phyloP scores from a whole-genome alignment of 805 yeast genomes.

The Wickerhamiella allomyrinae region DNA sequence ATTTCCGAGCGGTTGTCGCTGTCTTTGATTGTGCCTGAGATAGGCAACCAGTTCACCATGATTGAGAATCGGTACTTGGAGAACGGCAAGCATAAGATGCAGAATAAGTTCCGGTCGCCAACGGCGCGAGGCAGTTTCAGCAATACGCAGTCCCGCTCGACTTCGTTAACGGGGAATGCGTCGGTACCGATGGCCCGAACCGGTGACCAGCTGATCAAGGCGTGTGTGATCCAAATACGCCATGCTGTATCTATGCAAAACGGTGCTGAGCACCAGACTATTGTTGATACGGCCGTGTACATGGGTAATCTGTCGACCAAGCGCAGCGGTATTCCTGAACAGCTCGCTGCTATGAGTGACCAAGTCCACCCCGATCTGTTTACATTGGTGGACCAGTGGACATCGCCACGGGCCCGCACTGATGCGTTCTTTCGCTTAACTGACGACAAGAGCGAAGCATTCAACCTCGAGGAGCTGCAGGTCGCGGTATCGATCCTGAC shows the following conservation, averaged over 20 bases:
- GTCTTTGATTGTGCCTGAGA: not conserved
- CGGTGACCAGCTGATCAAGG: not conserved
- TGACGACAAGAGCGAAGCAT: conserved; percentile 9
- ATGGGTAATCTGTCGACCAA: not conserved
- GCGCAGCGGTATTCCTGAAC: conserved; percentile 3
- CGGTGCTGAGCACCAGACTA: not conserved
- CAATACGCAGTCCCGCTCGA: not conserved
- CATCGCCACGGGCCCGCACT: conserved; percentile 5
- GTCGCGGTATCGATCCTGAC: conserved; percentile 11
- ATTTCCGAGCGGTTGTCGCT: not conserved
- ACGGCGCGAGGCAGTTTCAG: not conserved
- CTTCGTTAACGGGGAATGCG: not conserved
- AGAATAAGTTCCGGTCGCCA: not conserved
- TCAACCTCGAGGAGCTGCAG: conserved; percentile 11
- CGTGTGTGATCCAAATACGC: not conserved
- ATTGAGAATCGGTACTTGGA: not conserved
- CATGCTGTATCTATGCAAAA: not conserved
- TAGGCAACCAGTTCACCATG: not conserved
- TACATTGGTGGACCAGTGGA: conserved; percentile 10
- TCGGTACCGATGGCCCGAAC: not conserved
- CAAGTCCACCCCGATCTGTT: not conserved
- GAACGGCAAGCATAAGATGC: not conserved
- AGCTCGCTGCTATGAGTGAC: not conserved
- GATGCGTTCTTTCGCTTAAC: conserved; percentile 14
- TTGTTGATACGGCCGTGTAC: not conserved